These are phyloP conservation scores for Alnus rubra DNA, from an alignment of 306 rosid species.

Conservation along the genomic window DNA sequence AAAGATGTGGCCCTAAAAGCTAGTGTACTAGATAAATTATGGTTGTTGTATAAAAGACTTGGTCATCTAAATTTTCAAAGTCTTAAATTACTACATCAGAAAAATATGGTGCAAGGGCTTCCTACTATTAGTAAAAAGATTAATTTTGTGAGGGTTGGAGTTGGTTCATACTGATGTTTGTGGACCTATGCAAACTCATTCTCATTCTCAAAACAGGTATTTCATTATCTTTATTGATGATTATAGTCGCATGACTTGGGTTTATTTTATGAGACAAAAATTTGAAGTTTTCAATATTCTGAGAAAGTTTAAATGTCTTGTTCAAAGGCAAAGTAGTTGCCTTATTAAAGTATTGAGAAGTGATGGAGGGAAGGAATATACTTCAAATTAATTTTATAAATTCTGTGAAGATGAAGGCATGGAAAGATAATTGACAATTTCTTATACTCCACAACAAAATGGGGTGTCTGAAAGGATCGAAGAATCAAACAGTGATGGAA, in stretches of 20 bases:
- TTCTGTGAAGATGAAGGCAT: constrained; percentile 6
- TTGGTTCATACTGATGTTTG: neutral
- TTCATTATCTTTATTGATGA: neutral
- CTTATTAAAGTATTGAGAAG: neutral
- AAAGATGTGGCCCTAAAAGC: no score
- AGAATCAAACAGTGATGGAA: constrained; percentile 1
- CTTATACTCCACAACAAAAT: constrained; percentile 8
- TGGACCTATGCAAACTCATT: no score
- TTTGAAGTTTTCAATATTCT: neutral
- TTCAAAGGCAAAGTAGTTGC: neutral
- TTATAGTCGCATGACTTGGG: neutral
- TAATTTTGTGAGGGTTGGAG: neutral
- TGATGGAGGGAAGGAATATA: neutral
- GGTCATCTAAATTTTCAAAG: no score
- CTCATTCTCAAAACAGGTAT: neutral
- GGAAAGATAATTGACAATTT: neutral
- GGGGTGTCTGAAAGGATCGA: neutral
- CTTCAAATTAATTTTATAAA: neutral
- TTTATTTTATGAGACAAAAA: constrained; percentile 5
- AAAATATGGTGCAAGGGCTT: no score
- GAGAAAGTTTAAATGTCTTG: neutral
- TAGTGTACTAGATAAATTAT: no score
- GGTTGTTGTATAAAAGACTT: no score
- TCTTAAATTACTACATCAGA: no score
- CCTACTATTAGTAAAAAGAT: no score